Evolutionary conservation across 202 grass and related monocot genomes (phyloP).

Genomic region (Digitaria exilis): DNA sequence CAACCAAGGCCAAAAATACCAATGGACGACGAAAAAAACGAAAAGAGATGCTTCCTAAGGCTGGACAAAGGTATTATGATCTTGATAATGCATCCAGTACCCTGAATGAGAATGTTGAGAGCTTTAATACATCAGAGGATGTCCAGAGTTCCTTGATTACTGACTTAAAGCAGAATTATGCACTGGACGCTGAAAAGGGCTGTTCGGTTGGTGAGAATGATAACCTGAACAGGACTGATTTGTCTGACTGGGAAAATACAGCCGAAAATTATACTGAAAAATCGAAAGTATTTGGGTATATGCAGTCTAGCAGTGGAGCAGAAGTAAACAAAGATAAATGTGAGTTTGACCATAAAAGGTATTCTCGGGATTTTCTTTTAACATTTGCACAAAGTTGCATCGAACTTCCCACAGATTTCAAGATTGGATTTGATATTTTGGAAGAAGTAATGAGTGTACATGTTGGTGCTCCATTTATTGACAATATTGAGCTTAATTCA

Average conservation of each 20-base stretch:
- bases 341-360: slow-evolving; percentile 47
- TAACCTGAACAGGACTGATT: slow-evolving; percentile 42
- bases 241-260: slow-evolving; percentile 67
- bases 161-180: slow-evolving; percentile 23
- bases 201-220: slow-evolving; percentile 36
- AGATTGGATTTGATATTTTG: slow-evolving; percentile 59
- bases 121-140: slow-evolving; percentile 24
- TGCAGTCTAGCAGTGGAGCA: background rate
- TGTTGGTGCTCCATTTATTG: slow-evolving; percentile 22
- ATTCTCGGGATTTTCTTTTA: slow-evolving; percentile 80
- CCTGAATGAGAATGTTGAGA: slow-evolving; percentile 50
- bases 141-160: slow-evolving; percentile 21
- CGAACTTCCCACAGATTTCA: slow-evolving; percentile 65
- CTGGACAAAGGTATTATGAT: slow-evolving; percentile 55
- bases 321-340: slow-evolving; percentile 34
- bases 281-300: slow-evolving; percentile 25
- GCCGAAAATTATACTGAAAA: slow-evolving; percentile 54
- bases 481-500: slow-evolving; percentile 46
- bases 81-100: slow-evolving; percentile 58
- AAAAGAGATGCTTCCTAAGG: slow-evolving; percentile 67
- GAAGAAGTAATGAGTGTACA: slow-evolving; percentile 48
- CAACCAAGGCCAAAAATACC: slow-evolving; percentile 43
- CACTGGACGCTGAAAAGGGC: slow-evolving; percentile 37
- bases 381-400: slow-evolving; percentile 57
- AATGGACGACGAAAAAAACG: slow-evolving; percentile 48